Evolutionary conservation across 1,284 basidiomycete species (phyloP).

Genomic region (Trichosporon faecale): DNA sequence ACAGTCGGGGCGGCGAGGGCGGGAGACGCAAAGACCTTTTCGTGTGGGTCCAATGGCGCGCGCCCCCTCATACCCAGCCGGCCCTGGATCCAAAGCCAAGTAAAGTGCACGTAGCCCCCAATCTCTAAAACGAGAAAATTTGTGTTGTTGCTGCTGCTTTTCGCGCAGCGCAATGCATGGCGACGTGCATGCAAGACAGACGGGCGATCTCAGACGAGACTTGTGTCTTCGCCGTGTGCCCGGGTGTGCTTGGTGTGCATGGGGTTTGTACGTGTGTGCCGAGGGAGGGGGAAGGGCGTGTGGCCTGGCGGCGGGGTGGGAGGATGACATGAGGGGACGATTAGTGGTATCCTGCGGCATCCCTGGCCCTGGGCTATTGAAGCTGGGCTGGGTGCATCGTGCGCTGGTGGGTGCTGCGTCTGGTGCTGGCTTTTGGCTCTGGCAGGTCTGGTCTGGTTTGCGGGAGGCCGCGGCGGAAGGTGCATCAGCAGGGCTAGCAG

Average conservation of each 20-base stretch:
- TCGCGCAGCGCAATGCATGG: not conserved
- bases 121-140: constrained; percentile 7
- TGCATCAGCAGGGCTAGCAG: not conserved
- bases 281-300: not conserved
- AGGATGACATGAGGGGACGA: constrained; percentile 5
- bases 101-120: constrained; percentile 8
- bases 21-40: constrained; percentile 6
- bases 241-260: not conserved
- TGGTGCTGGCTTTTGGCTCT: not conserved
- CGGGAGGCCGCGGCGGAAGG: not conserved
- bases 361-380: not conserved
- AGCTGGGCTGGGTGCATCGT: not conserved
- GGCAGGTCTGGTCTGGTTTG: not conserved
- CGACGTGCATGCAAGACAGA: not conserved
- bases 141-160: not conserved
- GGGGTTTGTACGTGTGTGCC: not conserved
- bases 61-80: constrained; percentile 3
- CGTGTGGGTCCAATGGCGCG: constrained; percentile 8
- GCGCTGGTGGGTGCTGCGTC: not conserved
- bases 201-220: not conserved
- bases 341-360: not conserved
- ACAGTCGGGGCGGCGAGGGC: constrained; percentile 2
- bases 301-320: not conserved
- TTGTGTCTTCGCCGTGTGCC: not conserved
- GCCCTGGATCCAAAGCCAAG: constrained; percentile 10